phyloP scores from a whole-genome alignment of 345 rosid genomes.

The Clausena lansium region DNA sequence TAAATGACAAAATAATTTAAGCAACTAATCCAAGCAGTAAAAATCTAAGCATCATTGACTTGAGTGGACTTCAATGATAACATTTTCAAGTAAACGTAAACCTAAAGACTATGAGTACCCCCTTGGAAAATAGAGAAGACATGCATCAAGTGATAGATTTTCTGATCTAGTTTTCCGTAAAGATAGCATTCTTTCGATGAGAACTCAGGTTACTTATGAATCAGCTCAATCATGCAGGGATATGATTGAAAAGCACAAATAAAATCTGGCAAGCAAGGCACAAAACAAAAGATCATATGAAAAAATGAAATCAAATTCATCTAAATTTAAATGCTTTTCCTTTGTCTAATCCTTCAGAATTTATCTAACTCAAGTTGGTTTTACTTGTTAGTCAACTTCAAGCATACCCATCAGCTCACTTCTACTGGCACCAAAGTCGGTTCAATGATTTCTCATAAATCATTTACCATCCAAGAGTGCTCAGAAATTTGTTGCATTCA shows the following conservation, averaged over 20 bases:
- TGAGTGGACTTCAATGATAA: background rate
- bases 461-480: background rate
- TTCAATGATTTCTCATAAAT: background rate
- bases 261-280: background rate
- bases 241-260: background rate
- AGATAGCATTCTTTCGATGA: background rate
- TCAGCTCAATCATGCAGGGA: background rate
- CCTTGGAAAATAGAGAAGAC: background rate
- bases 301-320: background rate
- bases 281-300: background rate
- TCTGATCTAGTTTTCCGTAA: background rate
- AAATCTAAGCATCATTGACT: background rate
- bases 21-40: background rate
- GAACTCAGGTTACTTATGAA: background rate
- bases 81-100: background rate
- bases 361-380: background rate
- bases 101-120: background rate
- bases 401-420: background rate
- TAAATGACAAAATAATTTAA: background rate
- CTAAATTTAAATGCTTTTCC: background rate
- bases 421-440: background rate
- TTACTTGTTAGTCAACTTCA: background rate
- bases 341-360: background rate
- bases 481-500: background rate
- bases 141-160: background rate